Percentiles rank a stretch among this genome's conserved stretches.
Evolutionary conservation across 768 basidiomycete genomes (phyloP).

Genomic region (Leccinum variicolor): DNA sequence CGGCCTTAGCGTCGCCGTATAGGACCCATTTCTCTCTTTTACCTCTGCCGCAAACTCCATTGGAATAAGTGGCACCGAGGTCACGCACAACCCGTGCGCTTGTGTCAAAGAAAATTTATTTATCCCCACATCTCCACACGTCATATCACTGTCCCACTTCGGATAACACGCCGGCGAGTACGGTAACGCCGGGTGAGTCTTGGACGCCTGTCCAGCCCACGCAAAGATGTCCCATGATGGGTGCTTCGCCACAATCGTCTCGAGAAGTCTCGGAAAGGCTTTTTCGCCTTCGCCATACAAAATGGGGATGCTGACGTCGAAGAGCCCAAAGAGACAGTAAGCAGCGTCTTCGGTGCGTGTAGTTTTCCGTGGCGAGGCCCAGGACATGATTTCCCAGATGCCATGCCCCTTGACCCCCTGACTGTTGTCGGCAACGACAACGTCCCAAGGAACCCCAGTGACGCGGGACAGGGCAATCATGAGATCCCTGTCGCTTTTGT

Average conservation of each 20-base stretch:
- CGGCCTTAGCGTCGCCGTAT: constrained; percentile 13
- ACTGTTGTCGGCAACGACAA: constrained; percentile 19
- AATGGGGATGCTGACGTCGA: constrained; percentile 21
- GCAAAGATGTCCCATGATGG: constrained; percentile 25
- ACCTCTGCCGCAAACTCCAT: constrained; percentile 7
- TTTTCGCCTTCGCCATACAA: constrained; percentile 30
- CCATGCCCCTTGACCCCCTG: constrained; percentile 12
- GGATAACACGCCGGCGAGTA: constrained; percentile 22
- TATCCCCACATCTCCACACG: constrained; percentile 8
- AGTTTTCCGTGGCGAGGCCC: constrained; percentile 30
- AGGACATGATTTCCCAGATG: constrained; percentile 27
- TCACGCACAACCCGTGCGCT: constrained; percentile 13
- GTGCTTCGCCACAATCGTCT: constrained; percentile 10
- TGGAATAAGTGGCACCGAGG: constrained; percentile 22
- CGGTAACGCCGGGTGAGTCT: constrained; percentile 17
- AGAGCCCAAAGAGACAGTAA: constrained; percentile 28
- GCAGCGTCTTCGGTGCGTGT: constrained; percentile 28
- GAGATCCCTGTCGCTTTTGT: constrained; percentile 11
- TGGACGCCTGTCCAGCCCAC: constrained; percentile 22
- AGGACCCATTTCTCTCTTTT: not conserved
- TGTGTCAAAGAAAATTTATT: constrained; percentile 10
- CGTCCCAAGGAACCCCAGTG: constrained; percentile 18
- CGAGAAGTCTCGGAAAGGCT: constrained; percentile 28
- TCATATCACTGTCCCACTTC: constrained; percentile 13
- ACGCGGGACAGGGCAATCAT: constrained; percentile 9